These are phyloP conservation scores for Oxyria digyna DNA, from an alignment of 148 eudicot genomes.

Conservation along the genomic window DNA sequence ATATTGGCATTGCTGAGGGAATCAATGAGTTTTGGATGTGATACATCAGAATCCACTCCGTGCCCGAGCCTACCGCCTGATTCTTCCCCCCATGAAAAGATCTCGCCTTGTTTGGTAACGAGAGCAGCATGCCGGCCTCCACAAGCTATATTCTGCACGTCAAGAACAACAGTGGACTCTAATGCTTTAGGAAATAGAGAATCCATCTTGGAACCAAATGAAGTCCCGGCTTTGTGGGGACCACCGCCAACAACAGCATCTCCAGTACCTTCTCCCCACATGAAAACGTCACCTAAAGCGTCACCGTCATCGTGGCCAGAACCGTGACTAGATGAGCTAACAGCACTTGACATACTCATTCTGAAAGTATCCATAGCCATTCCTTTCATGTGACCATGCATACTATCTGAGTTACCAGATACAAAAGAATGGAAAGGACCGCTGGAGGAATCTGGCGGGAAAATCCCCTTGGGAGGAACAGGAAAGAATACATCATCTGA, in stretches of 20 bases:
- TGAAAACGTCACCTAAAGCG: conserved; percentile 88
- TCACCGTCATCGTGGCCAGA: conserved; percentile 98
- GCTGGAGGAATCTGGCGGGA: conserved; percentile 58
- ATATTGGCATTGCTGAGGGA: conserved; percentile 72
- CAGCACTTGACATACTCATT: conserved; percentile 94
- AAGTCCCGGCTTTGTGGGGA: conserved; percentile 42
- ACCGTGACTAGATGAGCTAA: conserved; percentile 97
- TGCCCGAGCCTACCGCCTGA: conserved; percentile 87
- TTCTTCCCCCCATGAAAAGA: conserved; percentile 98
- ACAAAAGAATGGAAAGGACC: conserved; percentile 73
- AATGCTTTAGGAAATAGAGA: conserved; percentile 80
- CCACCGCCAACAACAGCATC: conserved; percentile 90
- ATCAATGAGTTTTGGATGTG: conserved; percentile 88
- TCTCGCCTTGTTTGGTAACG: conserved; percentile 95
- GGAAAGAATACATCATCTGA: conserved; percentile 62
- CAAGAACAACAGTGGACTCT: conserved; percentile 92
- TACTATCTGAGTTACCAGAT: conserved; percentile 77
- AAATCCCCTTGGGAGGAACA: conserved; percentile 66
- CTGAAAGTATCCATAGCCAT: conserved; percentile 70
- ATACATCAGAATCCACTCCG: conserved; percentile 89
- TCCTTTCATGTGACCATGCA: conserved; percentile 71
- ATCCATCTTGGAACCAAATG: conserved; percentile 50
- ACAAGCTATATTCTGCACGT: conserved; percentile 96
- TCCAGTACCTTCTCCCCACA: conserved; percentile 95
- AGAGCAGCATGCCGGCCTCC: conserved; percentile 85